A percentile compares a stretch with the other conserved stretches of the same genome.
These are phyloP conservation scores for Alopecurus myosuroides DNA, from an alignment of 176 grass and related monocot genomes.

Conservation along the genomic window DNA sequence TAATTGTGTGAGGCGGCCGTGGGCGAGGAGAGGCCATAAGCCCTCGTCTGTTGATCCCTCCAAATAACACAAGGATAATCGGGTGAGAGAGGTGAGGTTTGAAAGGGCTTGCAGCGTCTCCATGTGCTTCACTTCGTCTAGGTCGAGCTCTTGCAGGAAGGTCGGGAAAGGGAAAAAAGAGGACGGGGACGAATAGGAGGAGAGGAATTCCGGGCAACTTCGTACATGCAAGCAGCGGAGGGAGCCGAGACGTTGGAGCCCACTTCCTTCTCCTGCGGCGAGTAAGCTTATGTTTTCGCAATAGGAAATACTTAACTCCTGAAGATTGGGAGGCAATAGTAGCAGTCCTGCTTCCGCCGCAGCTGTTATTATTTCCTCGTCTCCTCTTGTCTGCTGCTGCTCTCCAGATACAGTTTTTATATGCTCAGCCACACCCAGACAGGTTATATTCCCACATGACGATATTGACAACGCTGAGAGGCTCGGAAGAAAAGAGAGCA, in stretches of 20 bases:
- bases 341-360: background rate
- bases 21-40: background rate
- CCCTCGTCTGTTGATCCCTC: background rate
- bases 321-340: background rate
- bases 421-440: background rate
- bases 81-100: background rate
- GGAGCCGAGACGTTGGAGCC: background rate
- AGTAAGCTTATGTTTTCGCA: background rate
- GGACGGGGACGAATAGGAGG: background rate
- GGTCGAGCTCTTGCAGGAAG: background rate
- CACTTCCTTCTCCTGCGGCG: background rate
- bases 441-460: background rate
- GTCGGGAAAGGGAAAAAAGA: background rate
- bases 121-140: accelerated
- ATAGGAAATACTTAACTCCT: accelerated
- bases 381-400: background rate
- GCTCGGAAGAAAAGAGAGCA: background rate
- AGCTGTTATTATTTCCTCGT: background rate
- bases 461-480: background rate
- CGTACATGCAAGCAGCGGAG: accelerated
- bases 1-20: background rate
- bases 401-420: background rate
- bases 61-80: background rate
- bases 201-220: background rate
- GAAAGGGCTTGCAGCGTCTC: background rate